Evolutionary conservation across 805 yeast genomes (phyloP).

Genomic region (Myxozyma mucilagina): DNA sequence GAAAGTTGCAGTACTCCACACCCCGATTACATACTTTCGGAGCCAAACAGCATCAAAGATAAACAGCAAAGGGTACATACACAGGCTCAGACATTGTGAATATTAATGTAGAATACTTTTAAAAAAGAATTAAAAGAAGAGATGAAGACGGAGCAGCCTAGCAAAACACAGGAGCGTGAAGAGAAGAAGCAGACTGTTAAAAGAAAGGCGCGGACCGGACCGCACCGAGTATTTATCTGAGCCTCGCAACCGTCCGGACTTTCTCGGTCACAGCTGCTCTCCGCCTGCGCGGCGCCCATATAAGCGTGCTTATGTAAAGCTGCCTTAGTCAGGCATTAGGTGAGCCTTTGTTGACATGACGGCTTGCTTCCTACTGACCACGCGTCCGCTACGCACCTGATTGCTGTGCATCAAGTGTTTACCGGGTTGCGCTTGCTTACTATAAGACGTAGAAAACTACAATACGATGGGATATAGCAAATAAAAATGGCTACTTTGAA

Average conservation of each 20-base stretch:
- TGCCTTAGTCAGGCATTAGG: neutral
- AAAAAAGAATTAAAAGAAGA: neutral
- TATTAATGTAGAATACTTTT: too few species aligned
- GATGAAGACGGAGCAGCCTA: neutral
- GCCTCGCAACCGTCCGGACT: neutral
- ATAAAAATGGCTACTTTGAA: too few species aligned
- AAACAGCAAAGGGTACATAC: constrained; percentile 19
- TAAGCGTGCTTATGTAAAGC: neutral
- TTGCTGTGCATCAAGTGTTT: too few species aligned
- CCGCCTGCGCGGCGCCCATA: neutral
- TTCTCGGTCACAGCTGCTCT: neutral
- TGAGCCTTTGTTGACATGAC: neutral
- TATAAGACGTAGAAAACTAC: too few species aligned
- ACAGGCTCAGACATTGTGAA: constrained; percentile 31
- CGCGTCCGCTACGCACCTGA: too few species aligned
- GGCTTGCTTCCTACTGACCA: too few species aligned
- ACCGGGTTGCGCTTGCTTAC: too few species aligned
- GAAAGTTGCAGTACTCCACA: neutral
- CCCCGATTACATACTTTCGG: neutral
- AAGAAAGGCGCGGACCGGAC: constrained; percentile 17
- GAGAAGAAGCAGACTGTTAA: constrained; percentile 1
- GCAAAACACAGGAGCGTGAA: neutral
- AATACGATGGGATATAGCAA: neutral
- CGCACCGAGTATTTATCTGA: constrained; percentile 21
- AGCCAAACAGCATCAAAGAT: neutral